Percentiles rank a stretch among this genome's conserved stretches.
These are phyloP conservation scores for Agrocybe pediades DNA, from an alignment of 768 basidiomycete genomes.

Conservation along the genomic window DNA sequence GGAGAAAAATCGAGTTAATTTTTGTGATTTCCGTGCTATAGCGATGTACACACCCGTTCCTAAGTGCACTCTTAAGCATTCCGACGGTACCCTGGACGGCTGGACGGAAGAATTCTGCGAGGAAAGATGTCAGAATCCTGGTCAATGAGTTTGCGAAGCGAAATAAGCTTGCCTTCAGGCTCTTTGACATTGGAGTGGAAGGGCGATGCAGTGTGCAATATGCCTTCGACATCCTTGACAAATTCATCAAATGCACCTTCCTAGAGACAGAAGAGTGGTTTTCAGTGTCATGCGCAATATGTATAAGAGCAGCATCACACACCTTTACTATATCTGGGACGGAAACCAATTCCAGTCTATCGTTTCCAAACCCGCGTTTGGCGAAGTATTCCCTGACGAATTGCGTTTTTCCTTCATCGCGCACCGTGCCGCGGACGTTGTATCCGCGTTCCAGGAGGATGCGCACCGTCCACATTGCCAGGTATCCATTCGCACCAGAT, in stretches of 20 bases:
- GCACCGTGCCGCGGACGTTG: slow-evolving; percentile 65
- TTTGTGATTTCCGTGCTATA: no score
- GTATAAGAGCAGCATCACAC: background rate
- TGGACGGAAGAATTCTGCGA: slow-evolving; percentile 61
- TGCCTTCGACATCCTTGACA: slow-evolving; percentile 72
- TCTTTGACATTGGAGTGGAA: slow-evolving; percentile 36
- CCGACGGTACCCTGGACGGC: slow-evolving; percentile 72
- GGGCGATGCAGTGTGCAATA: slow-evolving; percentile 71
- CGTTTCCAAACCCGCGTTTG: slow-evolving; percentile 42
- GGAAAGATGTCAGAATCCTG: background rate
- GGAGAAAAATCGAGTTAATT: background rate
- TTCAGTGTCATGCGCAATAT: background rate
- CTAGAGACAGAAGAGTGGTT: slow-evolving; percentile 25
- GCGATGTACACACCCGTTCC: slow-evolving; percentile 41
- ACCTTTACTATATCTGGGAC: slow-evolving; percentile 66
- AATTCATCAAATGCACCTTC: slow-evolving; percentile 76
- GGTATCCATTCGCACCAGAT: slow-evolving; percentile 62
- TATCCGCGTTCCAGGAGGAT: slow-evolving; percentile 62
- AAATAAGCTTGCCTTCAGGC: slow-evolving; percentile 1
- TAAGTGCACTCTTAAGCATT: slow-evolving; percentile 61
- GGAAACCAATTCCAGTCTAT: slow-evolving; percentile 61
- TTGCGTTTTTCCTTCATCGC: slow-evolving; percentile 57
- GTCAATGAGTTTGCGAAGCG: no score
- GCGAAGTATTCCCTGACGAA: slow-evolving; percentile 59
- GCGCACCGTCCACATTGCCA: slow-evolving; percentile 59